Evolutionary conservation across 2,329 filamentous ascomycete species (phyloP), one percentile per base, ranked within the genome.

Genomic region (Pseudocercospora ulei): DNA sequence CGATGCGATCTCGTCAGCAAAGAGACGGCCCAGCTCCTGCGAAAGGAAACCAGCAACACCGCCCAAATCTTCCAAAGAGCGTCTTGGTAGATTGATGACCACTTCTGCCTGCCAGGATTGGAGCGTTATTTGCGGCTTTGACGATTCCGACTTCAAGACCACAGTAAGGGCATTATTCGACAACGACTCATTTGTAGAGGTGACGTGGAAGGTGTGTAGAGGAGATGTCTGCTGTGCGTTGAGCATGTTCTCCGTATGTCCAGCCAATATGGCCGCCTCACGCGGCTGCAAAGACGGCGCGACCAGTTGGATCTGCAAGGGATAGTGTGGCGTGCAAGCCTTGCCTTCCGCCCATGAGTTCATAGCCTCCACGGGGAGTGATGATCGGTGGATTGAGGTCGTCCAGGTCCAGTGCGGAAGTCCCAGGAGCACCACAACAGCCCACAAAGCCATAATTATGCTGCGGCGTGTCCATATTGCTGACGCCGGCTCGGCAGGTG

Each of bases 361-460:
- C 90, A 98, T 98, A 38, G 78, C 73, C 56, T 81, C 73, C 50
- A 95, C 62, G 3, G 90, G 90, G 51, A 98, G 66, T 28, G 78
- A 72, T 7, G 88, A 87, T 39, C 90, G 76, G 61, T 93, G 87
- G 39, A 96, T 93, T 0, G 82, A 81, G 3, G 90, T 98, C 0
- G 90, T 96, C 61, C 78, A 78, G 78, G 85, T 92, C 90, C 90
- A 98, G 73, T 93, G 80, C 41, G 90, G 90, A 49, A 98, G 62
- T 2, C 90, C 90, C 4, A 98, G 65, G 18, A 80, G 72, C 4
- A 93, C 59, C 4, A 93, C 83, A 23, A 96, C 76, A 3, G 77
- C 67, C 90, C 90, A 98, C 62, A 95, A 96, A 5, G 88, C 88
- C 46, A 82, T 61, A 46, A 98, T 78, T 35, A 96, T 80, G 46